These are phyloP conservation scores for Remersonia thermophila DNA, from an alignment of 2,329 filamentous ascomycete species.

Conservation along the genomic window DNA sequence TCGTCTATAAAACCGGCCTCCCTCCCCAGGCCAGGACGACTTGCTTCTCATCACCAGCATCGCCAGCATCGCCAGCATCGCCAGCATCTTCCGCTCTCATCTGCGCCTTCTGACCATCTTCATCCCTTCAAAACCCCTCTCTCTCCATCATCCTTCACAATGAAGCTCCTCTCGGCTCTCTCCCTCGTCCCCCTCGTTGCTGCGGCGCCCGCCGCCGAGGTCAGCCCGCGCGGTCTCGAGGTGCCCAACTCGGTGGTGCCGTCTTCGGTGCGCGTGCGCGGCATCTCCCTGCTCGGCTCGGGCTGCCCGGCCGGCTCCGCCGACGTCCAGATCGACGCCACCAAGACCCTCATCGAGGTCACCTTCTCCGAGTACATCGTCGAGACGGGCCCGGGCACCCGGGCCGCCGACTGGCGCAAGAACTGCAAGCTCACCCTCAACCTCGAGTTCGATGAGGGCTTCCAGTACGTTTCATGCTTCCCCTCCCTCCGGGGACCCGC, in stretches of 20 bases:
- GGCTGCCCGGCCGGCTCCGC: constrained; percentile 10
- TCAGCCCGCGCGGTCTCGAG: background rate
- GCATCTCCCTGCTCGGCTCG: constrained; percentile 10
- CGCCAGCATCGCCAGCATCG: background rate
- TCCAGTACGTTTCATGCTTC: constrained; percentile 7
- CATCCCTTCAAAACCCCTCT: background rate
- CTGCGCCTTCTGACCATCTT: too few relatives aligned
- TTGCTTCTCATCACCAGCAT: background rate
- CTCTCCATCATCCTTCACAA: background rate
- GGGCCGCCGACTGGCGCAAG: constrained; percentile 13
- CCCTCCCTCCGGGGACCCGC: too few relatives aligned
- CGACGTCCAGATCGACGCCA: constrained; percentile 13
- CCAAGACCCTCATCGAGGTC: constrained; percentile 13
- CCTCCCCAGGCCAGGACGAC: background rate
- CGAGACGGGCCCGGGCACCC: constrained; percentile 12
- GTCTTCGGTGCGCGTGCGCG: constrained; percentile 4
- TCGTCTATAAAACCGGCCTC: constrained; percentile 1
- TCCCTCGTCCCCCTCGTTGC: constrained; percentile 6
- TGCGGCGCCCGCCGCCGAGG: constrained; percentile 3
- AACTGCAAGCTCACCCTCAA: constrained; percentile 18
- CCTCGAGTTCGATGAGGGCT: constrained; percentile 14
- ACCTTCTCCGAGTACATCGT: constrained; percentile 15
- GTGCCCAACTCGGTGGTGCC: constrained; percentile 5
- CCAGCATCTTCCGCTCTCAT: background rate
- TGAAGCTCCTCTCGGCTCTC: constrained; percentile 6